Evolutionary conservation across 257 asterid species (phyloP), one percentile per base, ranked within the genome.

Genomic region (Penstemon davidsonii): DNA sequence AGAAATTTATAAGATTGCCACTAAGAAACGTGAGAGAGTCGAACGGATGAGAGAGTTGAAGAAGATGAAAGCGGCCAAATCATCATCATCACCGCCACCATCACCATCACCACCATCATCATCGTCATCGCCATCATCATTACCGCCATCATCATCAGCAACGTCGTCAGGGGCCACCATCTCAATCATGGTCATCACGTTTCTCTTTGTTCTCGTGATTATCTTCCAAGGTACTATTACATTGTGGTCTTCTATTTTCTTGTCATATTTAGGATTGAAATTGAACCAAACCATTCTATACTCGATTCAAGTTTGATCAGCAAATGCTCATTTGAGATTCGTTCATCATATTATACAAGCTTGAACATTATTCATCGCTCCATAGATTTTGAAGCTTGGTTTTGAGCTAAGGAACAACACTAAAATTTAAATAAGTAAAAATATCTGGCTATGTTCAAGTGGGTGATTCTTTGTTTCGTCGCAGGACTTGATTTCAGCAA

Each of bases 141-240:
- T 82, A 8, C 47, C 77, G 4, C 36, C 69, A 8, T 73, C 81
- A 15, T 55, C 70, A 4, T 70, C 83, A n/a, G 47, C 66, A 1
- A 8, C 79, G 2, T 59, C 83, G 1, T 70, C 77, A 6, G 69
- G 66, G 15, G 73, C 78, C 69, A 73, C 85, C 70, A 33, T 86
- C 67, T 76, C 79, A 6, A 85, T 85, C 72, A 65, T 81, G 87
- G 52, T 72, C 55, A 60, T 86, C 80, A 81, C 92, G 4, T 40
- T 78, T 70, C 69, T 87, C 72, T 84, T 87, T 71, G 79, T 80
- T 60, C 83, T 87, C 38, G 73, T 84, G 73, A 67, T 87, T 44
- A 62, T 87, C 73, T 79, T 80, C 62, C 94, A 84, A 84, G 94
- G 94, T 87, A 80, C 36, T 50, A 12, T 62, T 25, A 25, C 69